Percentiles rank a stretch among this genome's conserved stretches.
These are phyloP conservation scores for Sphaceloma murrayae DNA, from an alignment of 2,329 filamentous ascomycete species.

Conservation along the genomic window DNA sequence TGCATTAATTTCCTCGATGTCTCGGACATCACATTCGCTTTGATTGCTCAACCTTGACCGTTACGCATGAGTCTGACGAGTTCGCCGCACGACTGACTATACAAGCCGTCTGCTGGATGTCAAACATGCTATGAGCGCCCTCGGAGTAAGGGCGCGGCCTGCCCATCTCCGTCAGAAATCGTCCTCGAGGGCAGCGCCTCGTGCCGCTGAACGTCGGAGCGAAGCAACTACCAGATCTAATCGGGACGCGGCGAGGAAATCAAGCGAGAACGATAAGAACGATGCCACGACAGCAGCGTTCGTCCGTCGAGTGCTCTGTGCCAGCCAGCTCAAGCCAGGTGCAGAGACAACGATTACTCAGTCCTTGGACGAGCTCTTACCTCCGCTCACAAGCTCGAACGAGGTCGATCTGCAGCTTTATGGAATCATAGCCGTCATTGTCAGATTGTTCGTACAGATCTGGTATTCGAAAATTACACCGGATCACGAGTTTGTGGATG, in stretches of 20 bases:
- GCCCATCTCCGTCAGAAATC: constrained; percentile 11
- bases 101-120: not conserved
- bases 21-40: too few relatives aligned
- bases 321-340: constrained; percentile 43
- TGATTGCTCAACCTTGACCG: too few relatives aligned
- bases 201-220: constrained; percentile 8
- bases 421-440: constrained; percentile 77
- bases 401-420: constrained; percentile 91
- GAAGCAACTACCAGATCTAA: constrained; percentile 1
- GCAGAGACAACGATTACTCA: constrained; percentile 48
- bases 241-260: constrained; percentile 31
- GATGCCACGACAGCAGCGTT: constrained; percentile 72
- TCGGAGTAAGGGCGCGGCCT: constrained; percentile 13
- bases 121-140: constrained; percentile 13
- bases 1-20: not conserved
- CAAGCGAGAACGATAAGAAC: constrained; percentile 15
- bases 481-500: constrained; percentile 77
- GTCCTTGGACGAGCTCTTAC: constrained; percentile 72
- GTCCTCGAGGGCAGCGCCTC: constrained; percentile 7
- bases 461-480: constrained; percentile 93
- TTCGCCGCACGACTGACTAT: not conserved
- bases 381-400: constrained; percentile 86
- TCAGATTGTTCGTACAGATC: constrained; percentile 79
- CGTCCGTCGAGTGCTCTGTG: constrained; percentile 74
- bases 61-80: too few relatives aligned